Percentiles rank a stretch among this genome's conserved stretches.
phyloP scores from a whole-genome alignment of 495 filamentous ascomycete species.

The Penicillium coprophilum region DNA sequence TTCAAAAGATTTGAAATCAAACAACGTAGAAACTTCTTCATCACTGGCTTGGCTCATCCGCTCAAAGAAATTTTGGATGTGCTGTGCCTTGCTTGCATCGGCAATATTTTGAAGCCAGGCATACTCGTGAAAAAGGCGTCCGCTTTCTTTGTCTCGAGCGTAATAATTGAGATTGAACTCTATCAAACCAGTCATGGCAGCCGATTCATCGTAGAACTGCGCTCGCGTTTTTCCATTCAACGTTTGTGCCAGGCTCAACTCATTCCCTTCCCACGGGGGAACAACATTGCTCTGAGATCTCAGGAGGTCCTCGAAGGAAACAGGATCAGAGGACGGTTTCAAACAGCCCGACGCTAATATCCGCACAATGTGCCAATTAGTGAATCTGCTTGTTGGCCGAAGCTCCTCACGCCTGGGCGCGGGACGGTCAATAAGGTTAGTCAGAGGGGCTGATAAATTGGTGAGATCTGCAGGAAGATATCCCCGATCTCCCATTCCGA shows the following conservation, averaged over 20 bases:
- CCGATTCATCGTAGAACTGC: conserved; percentile 40
- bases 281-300: conserved; percentile 34
- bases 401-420: conserved; percentile 17
- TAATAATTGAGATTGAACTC: conserved; percentile 38
- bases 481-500: conserved; percentile 32
- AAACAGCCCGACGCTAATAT: conserved; percentile 51
- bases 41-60: conserved; percentile 19
- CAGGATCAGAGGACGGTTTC: conserved; percentile 38
- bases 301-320: conserved; percentile 39
- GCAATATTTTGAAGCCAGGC: conserved; percentile 38
- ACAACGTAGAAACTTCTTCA: conserved; percentile 16
- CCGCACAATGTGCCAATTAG: conserved; percentile 52
- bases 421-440: conserved; percentile 25
- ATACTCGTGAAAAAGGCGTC: conserved; percentile 33
- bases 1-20: conserved; percentile 20
- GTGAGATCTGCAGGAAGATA: conserved; percentile 26
- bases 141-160: conserved; percentile 25
- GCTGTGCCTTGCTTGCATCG: conserved; percentile 43
- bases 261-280: conserved; percentile 36
- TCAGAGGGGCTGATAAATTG: conserved; percentile 24
- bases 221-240: conserved; percentile 28
- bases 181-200: conserved; percentile 37
- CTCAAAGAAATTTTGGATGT: conserved; percentile 39
- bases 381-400: conserved; percentile 32
- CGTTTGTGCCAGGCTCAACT: conserved; percentile 18